Evolutionary conservation across 2,329 filamentous ascomycete species (phyloP).

Genomic region (Boeremia lycopersici): DNA sequence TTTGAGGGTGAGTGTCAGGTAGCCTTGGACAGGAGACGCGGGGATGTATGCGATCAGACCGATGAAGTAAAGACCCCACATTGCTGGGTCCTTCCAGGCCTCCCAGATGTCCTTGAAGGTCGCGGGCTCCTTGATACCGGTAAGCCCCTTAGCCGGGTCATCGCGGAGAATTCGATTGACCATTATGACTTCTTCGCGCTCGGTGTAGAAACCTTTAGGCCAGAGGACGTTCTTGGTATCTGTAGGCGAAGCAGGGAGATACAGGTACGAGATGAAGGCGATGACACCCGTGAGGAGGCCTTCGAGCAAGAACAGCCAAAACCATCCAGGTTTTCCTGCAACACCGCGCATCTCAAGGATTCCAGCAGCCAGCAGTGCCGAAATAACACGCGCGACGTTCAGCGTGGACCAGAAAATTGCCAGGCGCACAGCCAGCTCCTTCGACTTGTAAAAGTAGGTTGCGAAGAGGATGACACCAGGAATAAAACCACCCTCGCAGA

Average conservation of each 20-base stretch:
- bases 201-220: slow-evolving; percentile 68
- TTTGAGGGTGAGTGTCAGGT: slow-evolving; percentile 49
- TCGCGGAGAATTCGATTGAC: slow-evolving; percentile 66
- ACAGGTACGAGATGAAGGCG: slow-evolving; percentile 37
- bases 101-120: slow-evolving; percentile 54
- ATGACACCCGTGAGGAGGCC: slow-evolving; percentile 40
- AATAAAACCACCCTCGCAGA: slow-evolving; percentile 60
- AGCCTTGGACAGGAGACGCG: slow-evolving; percentile 44
- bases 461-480: slow-evolving; percentile 69
- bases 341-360: slow-evolving; percentile 58
- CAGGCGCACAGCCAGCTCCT: slow-evolving; percentile 70
- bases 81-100: slow-evolving; percentile 60
- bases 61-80: slow-evolving; percentile 62
- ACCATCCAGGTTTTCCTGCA: slow-evolving; percentile 59
- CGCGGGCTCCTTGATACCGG: slow-evolving; percentile 62
- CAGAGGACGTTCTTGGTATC: slow-evolving; percentile 34
- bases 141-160: slow-evolving; percentile 61
- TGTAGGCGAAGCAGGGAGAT: slow-evolving; percentile 59
- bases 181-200: slow-evolving; percentile 71
- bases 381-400: slow-evolving; percentile 59
- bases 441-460: slow-evolving; percentile 75
- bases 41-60: slow-evolving; percentile 50
- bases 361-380: slow-evolving; percentile 61
- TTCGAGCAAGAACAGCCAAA: slow-evolving; percentile 59
- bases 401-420: slow-evolving; percentile 74